Evolutionary conservation across 352 stramenopile genomes (phyloP), one percentile per base, ranked within the genome.

Genomic region (Phytophthora hibernalis): DNA sequence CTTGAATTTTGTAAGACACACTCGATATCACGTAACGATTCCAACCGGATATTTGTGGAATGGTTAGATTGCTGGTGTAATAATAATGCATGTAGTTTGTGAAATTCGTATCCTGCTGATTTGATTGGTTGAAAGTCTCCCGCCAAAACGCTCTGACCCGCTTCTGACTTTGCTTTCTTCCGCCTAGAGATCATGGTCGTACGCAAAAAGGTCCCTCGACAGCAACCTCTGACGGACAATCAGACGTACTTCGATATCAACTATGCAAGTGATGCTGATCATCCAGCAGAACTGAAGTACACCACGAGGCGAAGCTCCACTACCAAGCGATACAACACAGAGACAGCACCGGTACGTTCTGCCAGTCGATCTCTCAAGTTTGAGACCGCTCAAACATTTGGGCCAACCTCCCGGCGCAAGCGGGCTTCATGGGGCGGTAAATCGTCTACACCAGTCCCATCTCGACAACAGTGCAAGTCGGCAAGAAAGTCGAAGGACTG

Each of bases 401-500:
- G 64, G 28, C 2, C 35, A 18, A 49, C 26, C 20, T 31, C 35
- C 61, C 59, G 65, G 47, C 49, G 30, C n/a, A 74, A 74, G 20
- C 79, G 80, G 43, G 50, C 68, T 47, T 89, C 80, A 10, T 79
- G 83, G 58, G 68, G 62, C 21, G 76, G 70, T 10, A 72, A 51
- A 5, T 40, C 45, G 12, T 10, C 7, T 1, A 49, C 22, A 6
- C n/a, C 22, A 61, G 56, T 48, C 49, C 15, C 30, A 56, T 38
- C 54, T 16, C 66, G 33, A 47, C 60, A 57, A 10, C 50, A 65
- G 2, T 76, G 63, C 37, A 74, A 82, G 16, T 85, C 85, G 3
- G 63, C 69, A 1, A 74, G 83, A 49, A 92, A 91, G 56, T 89
- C 74, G 2, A 93, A 92, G 33, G 72, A 90, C 52, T 95, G 87